phyloP scores from a whole-genome alignment of 163 green algal genomes.

The Chloroidium sp. region DNA sequence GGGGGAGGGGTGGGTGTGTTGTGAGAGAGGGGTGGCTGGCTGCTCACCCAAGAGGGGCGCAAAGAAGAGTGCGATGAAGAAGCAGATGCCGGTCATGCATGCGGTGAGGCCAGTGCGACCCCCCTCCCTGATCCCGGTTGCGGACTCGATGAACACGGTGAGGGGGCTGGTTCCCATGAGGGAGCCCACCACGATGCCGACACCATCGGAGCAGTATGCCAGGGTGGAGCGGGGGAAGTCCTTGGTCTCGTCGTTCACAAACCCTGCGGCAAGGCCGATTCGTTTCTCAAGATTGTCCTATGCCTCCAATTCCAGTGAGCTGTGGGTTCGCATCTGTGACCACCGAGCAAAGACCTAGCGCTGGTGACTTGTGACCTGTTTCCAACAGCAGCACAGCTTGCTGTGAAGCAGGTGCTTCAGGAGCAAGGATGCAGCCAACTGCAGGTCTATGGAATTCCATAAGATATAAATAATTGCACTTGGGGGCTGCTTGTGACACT shows the following conservation, averaged over 20 bases:
- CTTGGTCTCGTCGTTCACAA: slow-evolving; percentile 26
- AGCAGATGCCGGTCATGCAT: slow-evolving; percentile 32
- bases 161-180: slow-evolving; percentile 70
- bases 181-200: slow-evolving; percentile 58
- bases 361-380: neutral
- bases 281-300: neutral
- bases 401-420: neutral
- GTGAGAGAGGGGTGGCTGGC: neutral
- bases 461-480: no score
- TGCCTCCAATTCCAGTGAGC: neutral
- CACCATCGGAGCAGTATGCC: slow-evolving; percentile 65
- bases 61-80: slow-evolving; percentile 21
- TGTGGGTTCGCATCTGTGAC: neutral
- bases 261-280: slow-evolving; percentile 11
- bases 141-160: slow-evolving; percentile 57
- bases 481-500: no score
- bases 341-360: neutral
- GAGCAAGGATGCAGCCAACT: neutral
- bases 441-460: no score
- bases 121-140: slow-evolving; percentile 68
- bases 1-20: neutral
- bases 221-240: slow-evolving; percentile 48
- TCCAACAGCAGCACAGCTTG: neutral
- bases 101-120: slow-evolving; percentile 69
- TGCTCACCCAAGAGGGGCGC: slow-evolving; percentile 18